Base-by-base conservation (phyloP, 2,329 filamentous ascomycete species). In the Fusarium odoratissimum region DNA sequence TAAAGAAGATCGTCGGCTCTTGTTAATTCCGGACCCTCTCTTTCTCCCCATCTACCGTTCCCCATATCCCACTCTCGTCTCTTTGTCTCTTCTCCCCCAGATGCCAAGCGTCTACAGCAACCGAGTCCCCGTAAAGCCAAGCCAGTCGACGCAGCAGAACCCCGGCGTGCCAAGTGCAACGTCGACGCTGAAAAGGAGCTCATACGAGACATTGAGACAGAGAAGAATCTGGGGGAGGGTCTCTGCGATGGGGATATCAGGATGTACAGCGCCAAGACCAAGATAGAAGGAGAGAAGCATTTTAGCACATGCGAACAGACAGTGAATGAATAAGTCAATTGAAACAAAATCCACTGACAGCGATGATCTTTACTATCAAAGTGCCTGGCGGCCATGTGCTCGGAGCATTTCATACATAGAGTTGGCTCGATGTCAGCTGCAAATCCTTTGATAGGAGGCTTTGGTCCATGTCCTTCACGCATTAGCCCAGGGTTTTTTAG, bases 131-230 rank as follows among this genome's bases (percentile, higher is more conserved):
- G 17, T 56, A 21, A 33, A 35, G 56, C 69, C 61, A 62, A 66
- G 51, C 46, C 54, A 41, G 33, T 44, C 21, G 23, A 41, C 25
- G 42, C 30, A 71, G 33, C 38, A 41, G 44, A 64, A 54, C 51
- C 69, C 70, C 70, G 60, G 66, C 70, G 58, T 63, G 69, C 70
- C 70, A 72, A 72, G 64, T 64, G 35, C 44, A 52, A 71, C 54
- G 28, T 31, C 23, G 44, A 55, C 33, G 52, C 19, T 69, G 37
- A 41, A 64, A 42, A 30, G 31, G 52, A 49, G 35, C 33, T 28
- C n/a, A 42, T 31, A 28, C 46, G 40, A 41, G 64, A 31, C 37
- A 44, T 38, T 19, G 31, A 38, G 23, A 30, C 28, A 52, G 41
- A 28, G 19, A 49, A 46, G 46, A 70, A 61, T 44, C 55, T 46